Evolutionary conservation across 768 basidiomycete species (phyloP), one percentile per base, ranked within the genome.

Genomic region (Cystofilobasidium ferigula): DNA sequence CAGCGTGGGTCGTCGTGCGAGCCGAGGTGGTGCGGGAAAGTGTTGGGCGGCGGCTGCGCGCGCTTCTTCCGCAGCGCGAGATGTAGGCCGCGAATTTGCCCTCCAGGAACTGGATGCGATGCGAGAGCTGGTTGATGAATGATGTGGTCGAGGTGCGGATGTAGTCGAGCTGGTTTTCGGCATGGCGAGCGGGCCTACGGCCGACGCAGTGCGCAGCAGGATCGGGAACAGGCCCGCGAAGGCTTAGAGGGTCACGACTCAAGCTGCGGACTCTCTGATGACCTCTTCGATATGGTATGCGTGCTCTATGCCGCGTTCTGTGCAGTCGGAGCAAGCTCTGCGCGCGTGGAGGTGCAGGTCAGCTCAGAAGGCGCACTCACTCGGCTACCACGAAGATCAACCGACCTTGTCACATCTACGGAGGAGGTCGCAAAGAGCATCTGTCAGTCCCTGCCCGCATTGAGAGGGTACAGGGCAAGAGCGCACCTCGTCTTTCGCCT

Each of bases 241-340:
- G 1, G 36, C 28, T 5, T 16, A n/a, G 18, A 42, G n/a, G 3
- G 24, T 51, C 24, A 51, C 35, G 32, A 51, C 61, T 14, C 12
- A 62, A 61, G 56, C 14, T 18, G 62, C 35, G 18, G 40, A 32
- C 22, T 68, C 67, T 56, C 63, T 68, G 45, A 68, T 54, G 34
- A 61, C 62, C 40, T 62, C 57, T 48, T 68, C 67, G 14, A 68
- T 56, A 42, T 51, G 61, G 28, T 61, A 68, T 13, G 63, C 67
- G 12, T 32, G 22, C 18, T 35, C 28, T 47, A 63, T 68, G 13
- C 67, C 67, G 32, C 67, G 43, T 42, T 68, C 63, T 24, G 51
- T 51, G 35, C 67, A 57, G 36, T 51, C 38, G 9, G 3, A 20
- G 16, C 35, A 62, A 8, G 65, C 59, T n/a, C n/a, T n/a, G n/a